These are phyloP conservation scores for Xylariaceae sp. DNA, from an alignment of 2,329 filamentous ascomycete species.

Conservation along the genomic window DNA sequence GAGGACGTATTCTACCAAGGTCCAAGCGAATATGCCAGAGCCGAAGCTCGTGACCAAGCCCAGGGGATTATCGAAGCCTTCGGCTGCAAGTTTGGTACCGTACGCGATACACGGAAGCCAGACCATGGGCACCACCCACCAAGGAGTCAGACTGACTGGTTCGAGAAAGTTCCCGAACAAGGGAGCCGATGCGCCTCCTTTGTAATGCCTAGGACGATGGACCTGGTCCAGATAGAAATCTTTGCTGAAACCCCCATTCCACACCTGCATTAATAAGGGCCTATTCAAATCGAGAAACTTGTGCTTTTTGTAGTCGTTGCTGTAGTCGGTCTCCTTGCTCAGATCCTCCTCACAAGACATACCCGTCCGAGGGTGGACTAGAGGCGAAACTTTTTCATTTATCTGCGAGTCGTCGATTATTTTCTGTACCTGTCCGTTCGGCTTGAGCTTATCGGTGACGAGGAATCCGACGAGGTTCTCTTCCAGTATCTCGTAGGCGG, in stretches of 20 bases:
- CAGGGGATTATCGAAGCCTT: slow-evolving; percentile 51
- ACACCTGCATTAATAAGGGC: slow-evolving; percentile 84
- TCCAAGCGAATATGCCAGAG: slow-evolving; percentile 76
- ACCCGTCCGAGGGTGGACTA: slow-evolving; percentile 65
- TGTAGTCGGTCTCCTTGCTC: slow-evolving; percentile 75
- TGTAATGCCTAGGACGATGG: slow-evolving; percentile 93
- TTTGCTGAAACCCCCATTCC: slow-evolving; percentile 82
- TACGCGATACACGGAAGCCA: slow-evolving; percentile 83
- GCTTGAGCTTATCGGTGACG: slow-evolving; percentile 48
- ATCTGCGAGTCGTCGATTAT: slow-evolving; percentile 30
- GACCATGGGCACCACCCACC: slow-evolving; percentile 80
- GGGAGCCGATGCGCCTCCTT: slow-evolving; percentile 84
- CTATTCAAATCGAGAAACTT: slow-evolving; percentile 88
- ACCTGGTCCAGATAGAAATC: slow-evolving; percentile 97
- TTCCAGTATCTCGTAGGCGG: slow-evolving; percentile 93
- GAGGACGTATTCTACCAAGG: slow-evolving; percentile 80
- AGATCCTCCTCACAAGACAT: slow-evolving; percentile 88
- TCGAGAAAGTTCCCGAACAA: slow-evolving; percentile 98
- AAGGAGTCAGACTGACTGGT: slow-evolving; percentile 89
- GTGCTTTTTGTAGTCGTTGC: slow-evolving; percentile 76
- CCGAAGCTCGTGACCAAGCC: slow-evolving; percentile 59
- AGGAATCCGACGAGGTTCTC: slow-evolving; percentile 84
- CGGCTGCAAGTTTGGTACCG: slow-evolving; percentile 61
- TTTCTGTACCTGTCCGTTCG: slow-evolving; percentile 30
- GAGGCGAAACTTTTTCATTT: slow-evolving; percentile 25